These are phyloP conservation scores for Zizania palustris DNA, from an alignment of 202 grass and related monocot species.

Conservation along the genomic window DNA sequence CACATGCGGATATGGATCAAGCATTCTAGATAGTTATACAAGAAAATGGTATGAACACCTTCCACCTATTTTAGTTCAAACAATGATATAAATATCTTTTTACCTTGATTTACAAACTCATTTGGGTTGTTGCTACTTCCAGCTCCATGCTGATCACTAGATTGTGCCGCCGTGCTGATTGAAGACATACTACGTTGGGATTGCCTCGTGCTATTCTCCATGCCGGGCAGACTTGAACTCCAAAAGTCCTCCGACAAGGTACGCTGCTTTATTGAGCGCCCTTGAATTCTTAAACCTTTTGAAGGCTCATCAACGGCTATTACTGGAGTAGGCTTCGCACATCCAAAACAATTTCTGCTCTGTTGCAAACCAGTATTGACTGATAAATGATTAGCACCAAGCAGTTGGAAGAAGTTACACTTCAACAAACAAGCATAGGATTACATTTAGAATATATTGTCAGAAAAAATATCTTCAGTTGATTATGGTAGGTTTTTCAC, in stretches of 20 bases:
- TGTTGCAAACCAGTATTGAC: conserved; percentile 80
- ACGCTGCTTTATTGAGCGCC: conserved; percentile 56
- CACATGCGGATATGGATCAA: background rate
- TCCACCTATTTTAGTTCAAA: background rate
- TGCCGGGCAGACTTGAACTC: conserved; percentile 80
- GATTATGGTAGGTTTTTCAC: conserved; percentile 18
- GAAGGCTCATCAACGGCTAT: conserved; percentile 78
- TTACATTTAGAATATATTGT: conserved; percentile 11
- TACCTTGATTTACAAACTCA: conserved; percentile 96
- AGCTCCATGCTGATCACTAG: conserved; percentile 58
- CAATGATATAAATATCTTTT: background rate
- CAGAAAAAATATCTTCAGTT: conserved; percentile 1
- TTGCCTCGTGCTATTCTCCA: conserved; percentile 69
- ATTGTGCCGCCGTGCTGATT: conserved; percentile 58
- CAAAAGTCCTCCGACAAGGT: conserved; percentile 74
- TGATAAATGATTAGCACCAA: conserved; percentile 60
- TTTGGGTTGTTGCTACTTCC: conserved; percentile 74
- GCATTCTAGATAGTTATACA: background rate
- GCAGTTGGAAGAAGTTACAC: conserved; percentile 10
- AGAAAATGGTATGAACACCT: background rate
- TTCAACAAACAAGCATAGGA: conserved; percentile 19
- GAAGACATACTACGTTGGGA: conserved; percentile 77
- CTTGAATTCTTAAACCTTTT: conserved; percentile 77
- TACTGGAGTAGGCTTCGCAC: conserved; percentile 60
- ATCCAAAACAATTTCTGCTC: conserved; percentile 97